Percentiles rank a stretch among this genome's conserved stretches.
Evolutionary conservation across 177 flowering plant species (phyloP).

Genomic region (Vitis hybrid): DNA sequence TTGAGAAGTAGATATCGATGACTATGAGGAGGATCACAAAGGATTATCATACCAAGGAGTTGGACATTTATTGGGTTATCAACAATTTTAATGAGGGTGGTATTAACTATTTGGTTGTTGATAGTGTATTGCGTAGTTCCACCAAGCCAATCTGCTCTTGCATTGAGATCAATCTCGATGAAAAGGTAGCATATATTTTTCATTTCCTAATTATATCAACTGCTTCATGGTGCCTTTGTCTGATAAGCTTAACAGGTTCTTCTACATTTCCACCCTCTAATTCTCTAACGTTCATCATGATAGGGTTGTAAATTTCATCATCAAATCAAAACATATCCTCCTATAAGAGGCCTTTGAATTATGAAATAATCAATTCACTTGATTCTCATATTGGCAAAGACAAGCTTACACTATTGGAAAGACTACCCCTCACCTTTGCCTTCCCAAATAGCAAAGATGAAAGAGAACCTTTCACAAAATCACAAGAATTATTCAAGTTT

Average conservation of each 20-base stretch:
- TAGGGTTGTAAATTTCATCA: not conserved
- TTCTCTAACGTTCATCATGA: not conserved
- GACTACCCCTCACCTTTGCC: slow-evolving; percentile 51
- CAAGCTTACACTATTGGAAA: slow-evolving; percentile 44
- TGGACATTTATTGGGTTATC: slow-evolving; percentile 24
- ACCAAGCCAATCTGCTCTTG: slow-evolving; percentile 14
- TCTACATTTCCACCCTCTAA: slow-evolving; percentile 8
- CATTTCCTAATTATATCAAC: slow-evolving; percentile 8
- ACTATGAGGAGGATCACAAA: slow-evolving; percentile 16
- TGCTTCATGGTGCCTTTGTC: slow-evolving; percentile 13
- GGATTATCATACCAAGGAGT: slow-evolving; percentile 22
- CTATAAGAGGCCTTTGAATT: too few relatives aligned
- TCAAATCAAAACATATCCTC: too few relatives aligned
- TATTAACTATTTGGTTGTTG: slow-evolving; percentile 21
- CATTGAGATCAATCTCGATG: slow-evolving; percentile 12
- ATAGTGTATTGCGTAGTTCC: slow-evolving; percentile 23
- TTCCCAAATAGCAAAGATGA: slow-evolving; percentile 46
- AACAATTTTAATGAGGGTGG: slow-evolving; percentile 22
- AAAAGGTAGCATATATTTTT: not conserved
- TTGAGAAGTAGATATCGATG: slow-evolving; percentile 21
- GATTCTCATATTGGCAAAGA: slow-evolving; percentile 17
- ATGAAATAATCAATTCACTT: too few relatives aligned
- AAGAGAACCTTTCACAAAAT: slow-evolving; percentile 25
- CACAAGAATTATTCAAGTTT: not conserved
- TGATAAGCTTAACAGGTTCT: slow-evolving; percentile 12